Base-by-base conservation (phyloP, 345 rosid species). In the Anacardium occidentale region DNA sequence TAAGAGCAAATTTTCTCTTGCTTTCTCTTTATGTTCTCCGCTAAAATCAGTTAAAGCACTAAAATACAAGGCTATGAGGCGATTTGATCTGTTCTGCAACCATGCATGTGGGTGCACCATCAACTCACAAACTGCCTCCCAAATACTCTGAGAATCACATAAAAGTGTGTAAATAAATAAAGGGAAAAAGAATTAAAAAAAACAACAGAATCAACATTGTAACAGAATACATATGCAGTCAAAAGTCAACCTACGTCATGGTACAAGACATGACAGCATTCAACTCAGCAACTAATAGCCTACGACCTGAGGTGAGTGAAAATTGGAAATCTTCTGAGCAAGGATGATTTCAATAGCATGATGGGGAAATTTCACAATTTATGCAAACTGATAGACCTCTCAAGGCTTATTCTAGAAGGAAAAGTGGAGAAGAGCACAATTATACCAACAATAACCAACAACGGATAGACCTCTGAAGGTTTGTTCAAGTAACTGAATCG, bases 21-120 rank as follows among this genome's bases (percentile, higher is more conserved):
- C 57, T 64, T 69, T 81, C 73, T 77, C 83, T 50, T 73, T 55
- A 55, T 75, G 50, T 64, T 74, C 75, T 76, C 79, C 76, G 56
- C 63, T 70, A 71, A 77, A 79, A 73, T 76, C 81, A 22, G 74
- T 80, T 34, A 80, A 79, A 34, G 81, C 78, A 66, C 75, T 73
- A 57, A 86, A 88, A 82, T 92, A 91, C 26, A 75, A 75, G 68
- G 86, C 82, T 11, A 95, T 68, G 21, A 95, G 88, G 71, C 89
- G 89, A 83, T 85, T 83, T 50, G 99, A 86, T 75, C 71, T 83
- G 26, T 73, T 81, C 53, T 87, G 83, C 77, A 95, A 62, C 98
- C 96, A 87, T 37, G 68, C 44, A 62, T 95, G 99, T 59, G 96
- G 99, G 66, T 95, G 90, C 80, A 87, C 76, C 78, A 95, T 83